phyloP scores from a whole-genome alignment of 305 asterid species.

The Fraxinus baroniana region DNA sequence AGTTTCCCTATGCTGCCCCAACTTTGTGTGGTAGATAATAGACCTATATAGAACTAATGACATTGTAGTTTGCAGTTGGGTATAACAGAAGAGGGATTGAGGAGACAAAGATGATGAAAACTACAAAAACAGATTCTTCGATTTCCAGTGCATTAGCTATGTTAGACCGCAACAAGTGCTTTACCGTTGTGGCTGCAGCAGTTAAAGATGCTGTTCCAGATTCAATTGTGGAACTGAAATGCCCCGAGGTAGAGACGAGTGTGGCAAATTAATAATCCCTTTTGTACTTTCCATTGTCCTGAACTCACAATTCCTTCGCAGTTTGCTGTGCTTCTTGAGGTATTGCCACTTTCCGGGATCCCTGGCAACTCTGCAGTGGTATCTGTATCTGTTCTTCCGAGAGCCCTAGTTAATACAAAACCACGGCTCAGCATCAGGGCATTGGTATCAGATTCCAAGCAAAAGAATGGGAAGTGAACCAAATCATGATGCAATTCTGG shows the following conservation, averaged over 20 bases:
- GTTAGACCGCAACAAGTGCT: slow-evolving; percentile 46
- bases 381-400: slow-evolving; percentile 47
- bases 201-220: slow-evolving; percentile 43
- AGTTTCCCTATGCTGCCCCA: background rate
- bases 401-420: slow-evolving; percentile 33
- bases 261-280: background rate
- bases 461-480: slow-evolving; percentile 22
- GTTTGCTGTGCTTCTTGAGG: slow-evolving; percentile 45
- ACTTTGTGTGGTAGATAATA: background rate
- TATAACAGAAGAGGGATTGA: slow-evolving; percentile 53
- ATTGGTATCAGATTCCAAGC: slow-evolving; percentile 33
- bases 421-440: slow-evolving; percentile 45
- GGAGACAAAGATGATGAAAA: slow-evolving; percentile 39
- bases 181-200: slow-evolving; percentile 41
- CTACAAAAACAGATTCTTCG: slow-evolving; percentile 15
- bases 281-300: slow-evolving; percentile 13
- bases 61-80: slow-evolving; percentile 54
- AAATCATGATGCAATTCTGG: background rate
- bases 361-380: slow-evolving; percentile 37
- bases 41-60: slow-evolving; percentile 4
- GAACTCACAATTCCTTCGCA: slow-evolving; percentile 20
- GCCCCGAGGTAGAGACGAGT: slow-evolving; percentile 39
- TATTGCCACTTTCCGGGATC: slow-evolving; percentile 46
- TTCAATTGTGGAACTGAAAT: slow-evolving; percentile 42
- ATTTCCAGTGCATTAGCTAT: slow-evolving; percentile 23